Evolutionary conservation across 2,329 filamentous ascomycete genomes (phyloP).

Genomic region (Raffaelea albimanens): DNA sequence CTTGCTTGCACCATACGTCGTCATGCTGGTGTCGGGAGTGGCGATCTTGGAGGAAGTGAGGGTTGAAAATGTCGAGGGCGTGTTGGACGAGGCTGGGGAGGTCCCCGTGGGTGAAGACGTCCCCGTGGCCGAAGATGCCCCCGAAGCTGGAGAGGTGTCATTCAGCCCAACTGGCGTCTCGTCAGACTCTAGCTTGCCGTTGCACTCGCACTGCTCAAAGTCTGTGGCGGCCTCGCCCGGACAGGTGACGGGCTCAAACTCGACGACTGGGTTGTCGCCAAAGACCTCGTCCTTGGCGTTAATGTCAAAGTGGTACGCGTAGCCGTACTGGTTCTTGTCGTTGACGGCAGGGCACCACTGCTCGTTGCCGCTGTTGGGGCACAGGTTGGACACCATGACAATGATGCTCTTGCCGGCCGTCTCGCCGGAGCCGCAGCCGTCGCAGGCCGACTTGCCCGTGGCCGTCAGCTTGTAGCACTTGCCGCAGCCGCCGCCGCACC

Average conservation of each 20-base stretch:
- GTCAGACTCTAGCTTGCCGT: conserved; percentile 2
- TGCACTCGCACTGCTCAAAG: conserved; percentile 18
- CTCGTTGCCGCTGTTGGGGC: conserved; percentile 23
- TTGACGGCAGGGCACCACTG: conserved; percentile 22
- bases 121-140: neutral
- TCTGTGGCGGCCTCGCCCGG: conserved; percentile 16
- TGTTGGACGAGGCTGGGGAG: too few species aligned
- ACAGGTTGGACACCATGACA: conserved; percentile 25
- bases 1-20: too few species aligned
- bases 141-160: neutral
- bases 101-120: too few species aligned
- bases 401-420: conserved; percentile 16
- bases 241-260: conserved; percentile 21
- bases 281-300: conserved; percentile 21
- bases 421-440: conserved; percentile 15
- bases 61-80: too few species aligned
- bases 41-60: too few species aligned
- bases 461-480: conserved; percentile 20
- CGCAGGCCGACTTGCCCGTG: conserved; percentile 16
- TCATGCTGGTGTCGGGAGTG: too few species aligned
- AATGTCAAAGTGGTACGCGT: conserved; percentile 26
- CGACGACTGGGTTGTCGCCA: conserved; percentile 23
- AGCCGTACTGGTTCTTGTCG: conserved; percentile 22
- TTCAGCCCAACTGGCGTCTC: neutral
- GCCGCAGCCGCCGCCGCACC: conserved; percentile 20